These are phyloP conservation scores for Onygenales sp. DNA, from an alignment of 2,329 filamentous ascomycete genomes.

Conservation along the genomic window DNA sequence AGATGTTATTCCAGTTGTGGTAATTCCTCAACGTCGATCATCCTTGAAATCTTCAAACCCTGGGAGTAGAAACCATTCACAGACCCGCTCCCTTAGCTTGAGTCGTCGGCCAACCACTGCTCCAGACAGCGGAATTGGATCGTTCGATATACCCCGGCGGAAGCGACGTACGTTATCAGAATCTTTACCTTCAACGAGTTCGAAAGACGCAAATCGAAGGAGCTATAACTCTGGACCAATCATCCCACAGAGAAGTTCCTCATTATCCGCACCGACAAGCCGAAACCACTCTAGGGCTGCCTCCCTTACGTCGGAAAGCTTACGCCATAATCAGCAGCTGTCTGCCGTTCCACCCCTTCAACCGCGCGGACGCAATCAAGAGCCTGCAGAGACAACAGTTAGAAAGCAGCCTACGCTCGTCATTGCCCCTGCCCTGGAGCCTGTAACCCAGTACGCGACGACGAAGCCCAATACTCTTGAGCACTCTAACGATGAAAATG, in stretches of 20 bases:
- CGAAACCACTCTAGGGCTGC: slow-evolving; percentile 34
- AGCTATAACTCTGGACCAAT: slow-evolving; percentile 21
- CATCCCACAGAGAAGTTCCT: slow-evolving; percentile 34
- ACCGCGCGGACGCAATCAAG: background rate
- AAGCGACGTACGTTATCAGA: slow-evolving; percentile 34
- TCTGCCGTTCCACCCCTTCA: background rate
- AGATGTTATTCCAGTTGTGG: slow-evolving; percentile 38
- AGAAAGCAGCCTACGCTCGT: background rate
- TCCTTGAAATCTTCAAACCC: slow-evolving; percentile 32
- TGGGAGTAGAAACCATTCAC: slow-evolving; percentile 29
- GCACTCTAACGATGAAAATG: background rate
- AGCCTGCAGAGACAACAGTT: background rate
- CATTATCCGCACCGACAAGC: slow-evolving; percentile 38
- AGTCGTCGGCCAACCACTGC: slow-evolving; percentile 26
- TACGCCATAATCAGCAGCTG: slow-evolving; percentile 24
- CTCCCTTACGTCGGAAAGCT: slow-evolving; percentile 35
- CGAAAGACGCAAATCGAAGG: slow-evolving; percentile 19
- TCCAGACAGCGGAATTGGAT: slow-evolving; percentile 23
- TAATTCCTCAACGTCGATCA: slow-evolving; percentile 38
- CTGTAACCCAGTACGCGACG: background rate
- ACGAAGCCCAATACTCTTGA: background rate
- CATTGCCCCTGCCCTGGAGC: background rate
- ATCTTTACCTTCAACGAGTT: slow-evolving; percentile 18
- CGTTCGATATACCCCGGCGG: slow-evolving; percentile 23
- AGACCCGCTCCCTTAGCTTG: slow-evolving; percentile 29